These are phyloP conservation scores for Pseudogymnoascus sp. DNA, from an alignment of 2,329 filamentous ascomycete species.

Conservation along the genomic window DNA sequence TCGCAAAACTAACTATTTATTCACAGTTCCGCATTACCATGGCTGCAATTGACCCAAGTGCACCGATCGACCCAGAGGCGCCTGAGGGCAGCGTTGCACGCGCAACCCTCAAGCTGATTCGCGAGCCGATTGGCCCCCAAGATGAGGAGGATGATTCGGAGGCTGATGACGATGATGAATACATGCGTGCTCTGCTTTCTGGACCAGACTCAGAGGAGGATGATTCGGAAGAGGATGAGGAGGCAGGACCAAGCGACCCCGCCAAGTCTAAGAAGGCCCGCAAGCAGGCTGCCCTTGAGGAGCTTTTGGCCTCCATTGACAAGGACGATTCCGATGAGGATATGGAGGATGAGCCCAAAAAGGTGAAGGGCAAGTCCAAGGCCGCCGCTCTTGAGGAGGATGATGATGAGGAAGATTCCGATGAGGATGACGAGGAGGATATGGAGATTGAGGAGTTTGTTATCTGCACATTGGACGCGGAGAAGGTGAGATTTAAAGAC, in stretches of 20 bases:
- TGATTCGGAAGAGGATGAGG: slow-evolving; percentile 54
- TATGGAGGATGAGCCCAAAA: slow-evolving; percentile 62
- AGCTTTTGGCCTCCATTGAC: slow-evolving; percentile 62
- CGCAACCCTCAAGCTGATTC: slow-evolving; percentile 86
- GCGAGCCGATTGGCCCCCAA: slow-evolving; percentile 50
- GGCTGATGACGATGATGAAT: slow-evolving; percentile 58
- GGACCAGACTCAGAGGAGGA: slow-evolving; percentile 39
- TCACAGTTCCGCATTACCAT: slow-evolving; percentile 90
- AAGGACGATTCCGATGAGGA: slow-evolving; percentile 54
- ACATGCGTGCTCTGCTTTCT: slow-evolving; percentile 47
- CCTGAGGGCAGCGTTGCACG: slow-evolving; percentile 58
- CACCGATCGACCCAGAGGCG: slow-evolving; percentile 57
- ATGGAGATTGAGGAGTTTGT: slow-evolving; percentile 80
- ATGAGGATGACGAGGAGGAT: slow-evolving; percentile 54
- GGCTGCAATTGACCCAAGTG: slow-evolving; percentile 91
- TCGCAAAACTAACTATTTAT: slow-evolving; percentile 9
- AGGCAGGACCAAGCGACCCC: slow-evolving; percentile 82
- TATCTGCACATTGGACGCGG: slow-evolving; percentile 88
- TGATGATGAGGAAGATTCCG: slow-evolving; percentile 41
- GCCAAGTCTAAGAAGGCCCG: slow-evolving; percentile 81
- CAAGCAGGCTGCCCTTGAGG: slow-evolving; percentile 66
- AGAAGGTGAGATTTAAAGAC: slow-evolving; percentile 56
- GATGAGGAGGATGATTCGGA: slow-evolving; percentile 46
- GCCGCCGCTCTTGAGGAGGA: slow-evolving; percentile 38
- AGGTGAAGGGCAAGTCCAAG: slow-evolving; percentile 49